Percentiles rank a stretch among this genome's conserved stretches.
Evolutionary conservation across 2,329 filamentous ascomycete species (phyloP).

Genomic region (Aspergillus candidus): DNA sequence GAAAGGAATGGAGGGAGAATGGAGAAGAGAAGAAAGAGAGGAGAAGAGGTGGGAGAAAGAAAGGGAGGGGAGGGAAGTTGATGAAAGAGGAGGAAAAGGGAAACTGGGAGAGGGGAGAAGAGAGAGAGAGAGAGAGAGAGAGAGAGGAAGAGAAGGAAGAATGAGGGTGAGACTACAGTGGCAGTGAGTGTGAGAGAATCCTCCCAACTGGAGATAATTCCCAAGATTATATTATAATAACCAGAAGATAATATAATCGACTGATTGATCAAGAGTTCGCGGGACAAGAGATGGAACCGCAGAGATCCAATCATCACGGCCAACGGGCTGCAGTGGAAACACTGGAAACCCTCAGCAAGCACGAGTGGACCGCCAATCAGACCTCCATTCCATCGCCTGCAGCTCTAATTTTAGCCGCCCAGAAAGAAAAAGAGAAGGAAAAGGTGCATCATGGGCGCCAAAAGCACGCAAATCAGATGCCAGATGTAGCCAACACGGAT

Average conservation of each 20-base stretch:
- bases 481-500: constrained; percentile 6
- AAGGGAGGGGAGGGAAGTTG: constrained; percentile 10
- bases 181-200: constrained; percentile 8
- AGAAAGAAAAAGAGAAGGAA: constrained; percentile 18
- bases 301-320: constrained; percentile 9
- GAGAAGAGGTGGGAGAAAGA: constrained; percentile 4
- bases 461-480: constrained; percentile 27
- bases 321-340: not conserved
- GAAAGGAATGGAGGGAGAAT: constrained; percentile 5
- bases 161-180: constrained; percentile 5
- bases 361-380: constrained; percentile 18
- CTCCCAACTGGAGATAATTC: not conserved
- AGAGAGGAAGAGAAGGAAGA: constrained; percentile 7
- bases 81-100: constrained; percentile 7
- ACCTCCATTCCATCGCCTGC: constrained; percentile 11
- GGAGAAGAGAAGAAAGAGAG: constrained; percentile 9
- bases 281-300: too few relatives aligned
- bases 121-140: constrained; percentile 11
- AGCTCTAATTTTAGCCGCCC: constrained; percentile 38
- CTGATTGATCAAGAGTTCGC: too few relatives aligned
- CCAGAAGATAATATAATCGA: too few relatives aligned
- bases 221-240: too few relatives aligned
- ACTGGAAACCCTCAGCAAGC: constrained; percentile 7
- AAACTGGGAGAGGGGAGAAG: constrained; percentile 10
- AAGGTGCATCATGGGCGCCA: constrained; percentile 29